Base-by-base conservation (phyloP, 352 stramenopile species). In the Phytophthora quininea region DNA sequence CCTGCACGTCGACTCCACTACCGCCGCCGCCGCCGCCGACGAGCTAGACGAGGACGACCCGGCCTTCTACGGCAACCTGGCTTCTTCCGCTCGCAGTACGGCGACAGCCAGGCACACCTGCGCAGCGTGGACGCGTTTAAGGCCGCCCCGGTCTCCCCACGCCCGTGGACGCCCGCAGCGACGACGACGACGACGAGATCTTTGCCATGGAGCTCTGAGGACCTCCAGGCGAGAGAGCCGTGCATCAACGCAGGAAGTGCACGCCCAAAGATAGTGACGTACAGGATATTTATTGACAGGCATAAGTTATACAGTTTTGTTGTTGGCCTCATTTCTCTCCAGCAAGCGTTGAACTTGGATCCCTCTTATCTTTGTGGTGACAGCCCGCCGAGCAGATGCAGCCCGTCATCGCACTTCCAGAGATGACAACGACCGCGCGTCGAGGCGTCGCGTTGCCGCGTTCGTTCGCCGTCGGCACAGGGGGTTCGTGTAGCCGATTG, bases 181-280 rank as follows among this genome's bases (percentile, higher is more conserved):
- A 86, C 64, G 80, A 86, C 38, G 71, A 89, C 27, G 76, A 86
- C 64, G 80, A 86, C 33, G 71, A 89, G 19, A 92, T 92, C 55
- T 92, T 92, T 38, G 76, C 82, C 63, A 82, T 90, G 81, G 83
- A 92, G 62, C 66, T 92, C 53, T 92, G 62, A 76, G 54, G 24
- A n/a, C 19, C 19, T 29, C 43, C 14, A 32, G 46, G 46, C 35
- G 19, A 24, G 19, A 40, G 6, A 40, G 35, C 35, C 35, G 10
- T 40, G 32, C 55, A 37, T 65, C 40, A 27, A 45, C 19, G 58
- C 30, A 50, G 29, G 42, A 65, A 58, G 30, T 50, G 57, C 64
- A 45, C 50, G 53, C 51, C 54, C 32, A 53, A 30, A 63, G 55
- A 69, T 42, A 53, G 15, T n/a, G 40, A 65, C 14, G 10, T 11